A percentile compares a stretch with the other conserved stretches of the same genome.
Evolutionary conservation across 202 grass and related monocot genomes (phyloP).

Genomic region (Sporobolus alterniflorus): DNA sequence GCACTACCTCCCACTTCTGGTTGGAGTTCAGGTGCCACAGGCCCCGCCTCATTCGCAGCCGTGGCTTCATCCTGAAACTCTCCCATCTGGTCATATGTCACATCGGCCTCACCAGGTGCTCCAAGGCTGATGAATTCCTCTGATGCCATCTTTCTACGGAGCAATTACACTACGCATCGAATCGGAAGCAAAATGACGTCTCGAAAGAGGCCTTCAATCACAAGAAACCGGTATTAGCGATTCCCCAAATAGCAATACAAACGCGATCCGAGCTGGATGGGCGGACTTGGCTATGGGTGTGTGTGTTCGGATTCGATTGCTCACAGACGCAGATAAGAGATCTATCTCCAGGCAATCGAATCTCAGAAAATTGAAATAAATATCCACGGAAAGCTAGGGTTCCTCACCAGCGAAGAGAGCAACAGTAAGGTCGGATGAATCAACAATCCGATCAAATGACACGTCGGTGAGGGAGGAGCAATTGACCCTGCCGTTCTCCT

Average conservation of each 20-base stretch:
- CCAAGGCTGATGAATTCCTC: slow-evolving; percentile 75
- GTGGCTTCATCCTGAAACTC: slow-evolving; percentile 18
- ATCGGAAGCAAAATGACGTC: neutral
- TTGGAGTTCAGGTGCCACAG: too few species aligned
- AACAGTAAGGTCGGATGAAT: neutral
- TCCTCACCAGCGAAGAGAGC: neutral
- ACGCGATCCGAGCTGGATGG: neutral
- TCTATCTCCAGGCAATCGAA: neutral
- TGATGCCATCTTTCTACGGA: slow-evolving; percentile 37
- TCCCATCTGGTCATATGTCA: neutral
- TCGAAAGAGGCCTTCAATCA: neutral
- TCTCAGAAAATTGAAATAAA: neutral
- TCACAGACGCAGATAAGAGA: neutral
- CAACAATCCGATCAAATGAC: neutral
- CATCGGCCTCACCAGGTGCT: slow-evolving; percentile 33
- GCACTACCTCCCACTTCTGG: too few species aligned
- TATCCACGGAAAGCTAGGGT: neutral
- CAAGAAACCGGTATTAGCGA: neutral
- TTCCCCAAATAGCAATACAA: neutral
- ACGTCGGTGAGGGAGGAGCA: neutral
- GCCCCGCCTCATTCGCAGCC: slow-evolving; percentile 5
- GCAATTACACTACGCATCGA: neutral
- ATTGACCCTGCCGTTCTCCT: neutral
- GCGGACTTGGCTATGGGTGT: neutral
- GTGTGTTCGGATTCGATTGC: neutral